Conservation (phyloP, 2,329 filamentous ascomycete genomes). For the Plenodomus lindquistii region DNA sequence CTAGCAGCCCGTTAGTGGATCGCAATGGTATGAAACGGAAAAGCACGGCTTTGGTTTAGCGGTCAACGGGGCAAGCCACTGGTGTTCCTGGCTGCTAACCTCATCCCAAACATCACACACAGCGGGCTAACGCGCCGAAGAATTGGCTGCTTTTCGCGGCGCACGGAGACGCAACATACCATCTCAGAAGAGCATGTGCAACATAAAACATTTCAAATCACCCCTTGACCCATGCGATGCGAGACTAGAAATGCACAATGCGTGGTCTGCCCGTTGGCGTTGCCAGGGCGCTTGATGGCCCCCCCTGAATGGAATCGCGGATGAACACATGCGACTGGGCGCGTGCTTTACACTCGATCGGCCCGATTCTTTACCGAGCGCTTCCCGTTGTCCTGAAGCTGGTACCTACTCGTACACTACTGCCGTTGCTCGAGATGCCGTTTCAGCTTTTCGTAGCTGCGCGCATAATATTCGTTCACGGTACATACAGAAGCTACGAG, state of each 20-base stretch:
- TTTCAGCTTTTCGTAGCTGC: no score
- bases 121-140: slow-evolving; percentile 3
- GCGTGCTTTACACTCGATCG: slow-evolving; percentile 5
- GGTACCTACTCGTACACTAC: no score
- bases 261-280: slow-evolving; percentile 6
- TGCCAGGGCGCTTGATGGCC: slow-evolving; percentile 13
- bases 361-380: not conserved
- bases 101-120: slow-evolving; percentile 5
- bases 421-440: no score
- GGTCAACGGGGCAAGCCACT: not conserved
- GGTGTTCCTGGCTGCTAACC: slow-evolving; percentile 12
- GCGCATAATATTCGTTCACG: no score
- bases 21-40: slow-evolving; percentile 7
- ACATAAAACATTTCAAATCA: slow-evolving; percentile 3
- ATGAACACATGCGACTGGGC: slow-evolving; percentile 5
- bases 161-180: slow-evolving; percentile 8
- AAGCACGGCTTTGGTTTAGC: slow-evolving; percentile 1
- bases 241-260: slow-evolving; percentile 4
- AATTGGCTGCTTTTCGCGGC: slow-evolving; percentile 3
- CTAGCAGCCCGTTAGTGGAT: slow-evolving; percentile 3
- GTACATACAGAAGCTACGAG: no score
- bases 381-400: not conserved
- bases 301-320: slow-evolving; percentile 15
- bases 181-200: slow-evolving; percentile 12
- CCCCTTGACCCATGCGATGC: slow-evolving; percentile 6